Conservation (phyloP, 2,329 filamentous ascomycete species). For the Aspergillus uvarum region DNA sequence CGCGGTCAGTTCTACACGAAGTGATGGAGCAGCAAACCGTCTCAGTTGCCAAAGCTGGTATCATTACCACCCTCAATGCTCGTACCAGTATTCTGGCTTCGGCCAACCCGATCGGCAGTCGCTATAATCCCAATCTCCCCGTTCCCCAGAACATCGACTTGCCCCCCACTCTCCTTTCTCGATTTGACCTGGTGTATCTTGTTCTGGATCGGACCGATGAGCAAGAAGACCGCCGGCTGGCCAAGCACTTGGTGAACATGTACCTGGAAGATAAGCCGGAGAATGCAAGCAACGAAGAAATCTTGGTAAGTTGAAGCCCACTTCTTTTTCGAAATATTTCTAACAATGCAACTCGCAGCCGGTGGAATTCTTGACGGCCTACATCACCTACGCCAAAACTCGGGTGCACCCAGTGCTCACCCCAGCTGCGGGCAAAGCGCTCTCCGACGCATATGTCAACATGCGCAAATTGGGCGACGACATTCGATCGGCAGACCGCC, state of each 20-base stretch:
- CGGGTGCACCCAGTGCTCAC: slow-evolving; percentile 82
- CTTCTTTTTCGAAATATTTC: neutral
- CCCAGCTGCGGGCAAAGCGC: slow-evolving; percentile 74
- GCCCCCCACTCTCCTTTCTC: slow-evolving; percentile 87
- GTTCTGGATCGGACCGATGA: slow-evolving; percentile 94
- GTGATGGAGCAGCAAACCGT: slow-evolving; percentile 81
- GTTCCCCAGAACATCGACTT: slow-evolving; percentile 98
- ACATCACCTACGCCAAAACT: slow-evolving; percentile 93
- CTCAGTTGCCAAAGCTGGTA: slow-evolving; percentile 74
- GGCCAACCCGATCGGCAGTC: slow-evolving; percentile 95
- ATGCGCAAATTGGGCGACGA: slow-evolving; percentile 93
- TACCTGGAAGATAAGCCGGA: slow-evolving; percentile 94
- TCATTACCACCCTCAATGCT: slow-evolving; percentile 87
- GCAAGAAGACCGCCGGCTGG: slow-evolving; percentile 80
- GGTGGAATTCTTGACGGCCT: slow-evolving; percentile 91
- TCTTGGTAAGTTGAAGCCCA: slow-evolving; percentile 64
- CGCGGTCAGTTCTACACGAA: slow-evolving; percentile 72
- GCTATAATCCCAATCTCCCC: slow-evolving; percentile 93
- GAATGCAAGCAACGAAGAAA: slow-evolving; percentile 72
- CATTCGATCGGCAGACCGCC: slow-evolving; percentile 83
- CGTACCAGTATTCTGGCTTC: slow-evolving; percentile 94
- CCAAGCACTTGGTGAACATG: slow-evolving; percentile 91
- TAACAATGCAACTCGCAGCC: slow-evolving; percentile 54
- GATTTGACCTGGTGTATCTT: slow-evolving; percentile 96
- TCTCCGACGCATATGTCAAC: slow-evolving; percentile 83